Percentiles rank a stretch among this genome's conserved stretches.
Conservation (phyloP, 225 moss, liverwort and hornwort species). For the Anthoceros angustus region DNA sequence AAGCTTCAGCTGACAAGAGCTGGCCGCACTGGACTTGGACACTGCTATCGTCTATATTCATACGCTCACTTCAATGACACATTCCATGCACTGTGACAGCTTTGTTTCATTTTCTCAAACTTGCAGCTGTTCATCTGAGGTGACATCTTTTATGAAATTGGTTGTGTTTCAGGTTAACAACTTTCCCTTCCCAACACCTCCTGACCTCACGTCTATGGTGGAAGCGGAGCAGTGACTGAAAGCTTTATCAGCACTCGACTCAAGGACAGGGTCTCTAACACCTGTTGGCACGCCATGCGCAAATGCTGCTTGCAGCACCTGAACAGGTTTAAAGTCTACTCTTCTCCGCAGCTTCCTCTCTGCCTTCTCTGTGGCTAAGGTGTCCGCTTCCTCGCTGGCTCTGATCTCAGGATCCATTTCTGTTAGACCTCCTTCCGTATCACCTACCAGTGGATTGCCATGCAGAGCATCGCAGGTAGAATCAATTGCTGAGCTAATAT, state of each 20-base stretch:
- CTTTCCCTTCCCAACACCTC: conserved; percentile 92
- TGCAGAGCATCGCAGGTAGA: background rate
- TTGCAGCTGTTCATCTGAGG: too few species aligned
- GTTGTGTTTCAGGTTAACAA: conserved; percentile 53
- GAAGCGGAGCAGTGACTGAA: conserved; percentile 76
- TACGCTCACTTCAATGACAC: conserved; percentile 77
- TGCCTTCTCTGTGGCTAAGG: conserved; percentile 37
- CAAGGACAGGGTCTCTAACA: conserved; percentile 51
- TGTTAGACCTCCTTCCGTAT: conserved; percentile 22
- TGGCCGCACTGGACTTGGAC: conserved; percentile 90
- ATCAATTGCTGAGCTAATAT: conserved; percentile 23
- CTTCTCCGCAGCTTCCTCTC: conserved; percentile 52
- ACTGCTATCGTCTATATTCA: conserved; percentile 96
- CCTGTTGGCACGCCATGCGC: conserved; percentile 65
- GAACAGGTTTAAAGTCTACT: conserved; percentile 38
- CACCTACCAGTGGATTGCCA: conserved; percentile 4
- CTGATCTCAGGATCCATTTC: conserved; percentile 9
- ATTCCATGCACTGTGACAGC: conserved; percentile 16
- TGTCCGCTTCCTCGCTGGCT: conserved; percentile 9
- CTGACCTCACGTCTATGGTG: conserved; percentile 55
- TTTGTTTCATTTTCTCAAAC: background rate
- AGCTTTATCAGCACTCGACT: conserved; percentile 62
- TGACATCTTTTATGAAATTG: background rate
- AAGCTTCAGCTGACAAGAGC: conserved; percentile 91
- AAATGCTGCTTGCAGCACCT: conserved; percentile 81